Conservation (phyloP, 768 basidiomycete species). For the Tylopilus vinaceipallidus region DNA sequence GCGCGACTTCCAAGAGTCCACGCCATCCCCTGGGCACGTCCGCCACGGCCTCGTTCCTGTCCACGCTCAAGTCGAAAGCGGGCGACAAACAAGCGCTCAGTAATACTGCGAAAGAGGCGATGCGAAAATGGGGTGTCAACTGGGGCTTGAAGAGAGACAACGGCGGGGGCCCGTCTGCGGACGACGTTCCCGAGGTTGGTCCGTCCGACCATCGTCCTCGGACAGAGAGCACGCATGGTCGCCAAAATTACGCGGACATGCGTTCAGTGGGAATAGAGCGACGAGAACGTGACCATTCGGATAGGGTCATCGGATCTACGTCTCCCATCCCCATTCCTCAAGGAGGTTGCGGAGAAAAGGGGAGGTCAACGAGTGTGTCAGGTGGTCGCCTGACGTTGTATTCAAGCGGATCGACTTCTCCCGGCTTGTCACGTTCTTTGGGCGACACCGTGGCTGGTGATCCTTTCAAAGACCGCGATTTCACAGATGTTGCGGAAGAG, state of each 20-base stretch:
- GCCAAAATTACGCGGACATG: conserved; percentile 70
- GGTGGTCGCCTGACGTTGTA: conserved; percentile 21
- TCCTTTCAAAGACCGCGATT: conserved; percentile 32
- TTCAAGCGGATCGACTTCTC: conserved; percentile 27
- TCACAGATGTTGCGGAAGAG: conserved; percentile 29
- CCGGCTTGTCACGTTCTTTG: conserved; percentile 35
- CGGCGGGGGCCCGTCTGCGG: conserved; percentile 28
- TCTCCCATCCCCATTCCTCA: conserved; percentile 37
- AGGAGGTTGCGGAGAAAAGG: conserved; percentile 23
- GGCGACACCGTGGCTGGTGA: conserved; percentile 26
- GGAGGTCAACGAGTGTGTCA: conserved; percentile 27
- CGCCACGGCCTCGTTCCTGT: conserved; percentile 63
- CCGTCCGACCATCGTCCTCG: conserved; percentile 36
- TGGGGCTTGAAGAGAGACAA: conserved; percentile 68
- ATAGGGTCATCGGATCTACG: conserved; percentile 16
- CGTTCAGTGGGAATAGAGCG: conserved; percentile 74
- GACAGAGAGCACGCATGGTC: conserved; percentile 39
- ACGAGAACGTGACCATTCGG: conserved; percentile 43
- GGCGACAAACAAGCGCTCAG: conserved; percentile 83
- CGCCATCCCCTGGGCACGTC: conserved; percentile 41
- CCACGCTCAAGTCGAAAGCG: conserved; percentile 73
- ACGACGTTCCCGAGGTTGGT: conserved; percentile 44
- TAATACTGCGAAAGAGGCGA: conserved; percentile 82
- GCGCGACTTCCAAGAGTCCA: conserved; percentile 31
- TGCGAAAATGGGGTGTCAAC: conserved; percentile 84